A percentile compares a stretch with the other conserved stretches of the same genome.
Conservation (phyloP, 306 rosid genomes). For the Spatholobus suberectus region DNA sequence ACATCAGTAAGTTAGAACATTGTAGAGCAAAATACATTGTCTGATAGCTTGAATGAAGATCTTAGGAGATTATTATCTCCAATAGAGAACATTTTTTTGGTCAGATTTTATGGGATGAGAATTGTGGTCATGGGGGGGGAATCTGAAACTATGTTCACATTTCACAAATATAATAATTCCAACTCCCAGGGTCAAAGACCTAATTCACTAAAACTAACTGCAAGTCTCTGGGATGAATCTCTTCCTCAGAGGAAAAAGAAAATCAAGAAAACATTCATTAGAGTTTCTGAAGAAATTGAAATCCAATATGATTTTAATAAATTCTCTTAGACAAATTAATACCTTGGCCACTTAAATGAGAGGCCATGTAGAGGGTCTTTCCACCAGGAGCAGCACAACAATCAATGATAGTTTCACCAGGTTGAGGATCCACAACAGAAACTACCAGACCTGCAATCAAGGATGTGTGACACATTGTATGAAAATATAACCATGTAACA, state of each 20-base stretch:
- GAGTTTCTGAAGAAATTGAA: constrained; percentile 4
- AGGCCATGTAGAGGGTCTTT: constrained; percentile 84
- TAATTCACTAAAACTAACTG: constrained; percentile 16
- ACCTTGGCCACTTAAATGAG: constrained; percentile 82
- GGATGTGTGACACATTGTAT: constrained; percentile 26
- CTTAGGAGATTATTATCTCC: background rate
- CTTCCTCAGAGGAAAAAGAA: background rate
- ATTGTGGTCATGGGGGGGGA: background rate
- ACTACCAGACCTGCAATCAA: constrained; percentile 72
- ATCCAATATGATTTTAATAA: background rate
- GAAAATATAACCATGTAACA: constrained; percentile 21
- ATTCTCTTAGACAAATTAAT: constrained; percentile 23
- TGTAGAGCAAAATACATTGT: background rate
- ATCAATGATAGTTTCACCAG: constrained; percentile 73
- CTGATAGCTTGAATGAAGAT: background rate
- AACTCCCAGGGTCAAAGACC: background rate
- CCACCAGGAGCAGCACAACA: constrained; percentile 99
- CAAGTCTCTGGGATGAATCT: background rate
- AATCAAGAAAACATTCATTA: background rate
- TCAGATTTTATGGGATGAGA: background rate
- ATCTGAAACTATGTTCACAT: constrained; percentile 19
- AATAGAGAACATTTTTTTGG: background rate
- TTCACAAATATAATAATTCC: background rate
- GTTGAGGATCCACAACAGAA: constrained; percentile 82
- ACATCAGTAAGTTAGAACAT: constrained; percentile 17